Evolutionary conservation across 306 rosid genomes (phyloP), one percentile per base, ranked within the genome.

Genomic region (barrel medic (Medicago truncatula)): DNA sequence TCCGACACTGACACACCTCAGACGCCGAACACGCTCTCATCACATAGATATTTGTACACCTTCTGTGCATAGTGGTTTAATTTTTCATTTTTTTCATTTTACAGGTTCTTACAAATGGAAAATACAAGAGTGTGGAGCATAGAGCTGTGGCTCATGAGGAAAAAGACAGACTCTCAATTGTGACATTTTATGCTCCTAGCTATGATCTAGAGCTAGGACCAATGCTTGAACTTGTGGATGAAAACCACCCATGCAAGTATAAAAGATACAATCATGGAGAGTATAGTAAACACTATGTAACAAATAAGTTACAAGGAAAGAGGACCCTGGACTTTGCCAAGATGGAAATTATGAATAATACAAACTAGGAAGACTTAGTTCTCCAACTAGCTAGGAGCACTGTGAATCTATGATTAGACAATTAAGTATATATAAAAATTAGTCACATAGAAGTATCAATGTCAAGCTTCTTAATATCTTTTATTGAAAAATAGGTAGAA

Each of bases 31-130:
- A 34, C 38, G 6, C 7, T 34, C 3, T 34, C 38, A 34, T 34
- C 2, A 14, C n/a, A 21, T 43, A 17, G 20, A 46, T 52, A 56
- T 46, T 43, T 72, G 5, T 31, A 40, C 31, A 3, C 31, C 31
- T 28, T 13, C 6, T 4, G 3, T 15, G 15, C 9, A 10, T 25
- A 21, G 17, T 59, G 2, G 6, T 7, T 28, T 10, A 23, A 13
- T 25, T 28, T 6, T n/a, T 71, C 12, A 12, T 61, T 56, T 61
- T 56, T 34, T 78, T 38, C 18, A 43, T 16, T 59, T 46, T 82
- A 68, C 85, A 96, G 98, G 98, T 96, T 81, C 92, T 96, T 43
- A 90, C 97, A 56, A 96, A 96, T 85, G 98, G 97, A 11, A 92
- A 83, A 77, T 96, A 92, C 87, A 90, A 87, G 85, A 92, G 98